Evolutionary conservation across 192 early-diverging fungal species (phyloP).

Genomic region (Chytriomyces hyalinus): DNA sequence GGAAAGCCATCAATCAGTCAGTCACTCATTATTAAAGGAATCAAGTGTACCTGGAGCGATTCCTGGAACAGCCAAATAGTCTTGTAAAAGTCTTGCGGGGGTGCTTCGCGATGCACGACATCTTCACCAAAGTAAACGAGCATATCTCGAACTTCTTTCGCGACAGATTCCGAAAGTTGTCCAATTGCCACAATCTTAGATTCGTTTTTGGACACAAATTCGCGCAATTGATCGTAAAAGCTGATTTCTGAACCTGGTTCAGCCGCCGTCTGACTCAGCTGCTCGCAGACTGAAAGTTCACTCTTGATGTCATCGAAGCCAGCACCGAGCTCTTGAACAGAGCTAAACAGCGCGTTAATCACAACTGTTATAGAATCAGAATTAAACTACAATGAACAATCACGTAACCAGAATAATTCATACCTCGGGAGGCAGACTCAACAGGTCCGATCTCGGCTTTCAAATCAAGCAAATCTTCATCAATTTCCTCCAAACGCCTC

Average conservation of each 20-base stretch:
- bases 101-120: slow-evolving; percentile 24
- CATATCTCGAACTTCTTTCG: slow-evolving; percentile 42
- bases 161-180: slow-evolving; percentile 37
- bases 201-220: slow-evolving; percentile 38
- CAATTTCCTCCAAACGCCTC: slow-evolving; percentile 40
- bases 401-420: slow-evolving; percentile 1
- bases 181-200: slow-evolving; percentile 37
- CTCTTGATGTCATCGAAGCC: slow-evolving; percentile 37
- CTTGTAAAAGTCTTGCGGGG: slow-evolving; percentile 54
- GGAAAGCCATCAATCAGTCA: slow-evolving; percentile 6
- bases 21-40: slow-evolving; percentile 25
- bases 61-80: slow-evolving; percentile 41
- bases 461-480: slow-evolving; percentile 46
- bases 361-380: neutral
- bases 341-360: slow-evolving; percentile 41
- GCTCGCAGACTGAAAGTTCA: slow-evolving; percentile 35
- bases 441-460: slow-evolving; percentile 51
- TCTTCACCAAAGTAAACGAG: slow-evolving; percentile 56
- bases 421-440: slow-evolving; percentile 44
- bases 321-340: slow-evolving; percentile 36
- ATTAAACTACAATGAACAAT: neutral
- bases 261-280: slow-evolving; percentile 15
- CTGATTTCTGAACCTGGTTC: slow-evolving; percentile 19
- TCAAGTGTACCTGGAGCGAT: slow-evolving; percentile 26
- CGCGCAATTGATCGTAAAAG: slow-evolving; percentile 39